These are phyloP conservation scores for Sclerotiophoma versabilis DNA, from an alignment of 2,329 filamentous ascomycete species.

Conservation along the genomic window DNA sequence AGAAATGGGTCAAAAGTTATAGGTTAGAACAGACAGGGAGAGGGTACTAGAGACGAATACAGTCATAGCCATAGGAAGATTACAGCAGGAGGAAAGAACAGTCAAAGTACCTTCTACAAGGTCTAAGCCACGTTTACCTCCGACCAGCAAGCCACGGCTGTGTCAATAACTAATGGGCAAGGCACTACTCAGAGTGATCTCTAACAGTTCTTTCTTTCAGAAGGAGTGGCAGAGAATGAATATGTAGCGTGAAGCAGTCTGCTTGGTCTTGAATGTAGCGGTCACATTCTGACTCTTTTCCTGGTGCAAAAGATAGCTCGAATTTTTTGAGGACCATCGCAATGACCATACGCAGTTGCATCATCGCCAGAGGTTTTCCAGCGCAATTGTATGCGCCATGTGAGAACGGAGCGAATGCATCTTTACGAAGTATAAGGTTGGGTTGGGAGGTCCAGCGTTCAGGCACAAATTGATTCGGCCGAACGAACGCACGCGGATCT, in stretches of 20 bases:
- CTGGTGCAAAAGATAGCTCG: constrained; percentile 13
- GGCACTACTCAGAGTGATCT: no score
- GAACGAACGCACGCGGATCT: constrained; percentile 22
- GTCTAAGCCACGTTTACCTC: no score
- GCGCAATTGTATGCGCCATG: constrained; percentile 72
- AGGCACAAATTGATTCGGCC: constrained; percentile 25
- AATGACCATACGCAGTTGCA: constrained; percentile 21
- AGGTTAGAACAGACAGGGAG: no score
- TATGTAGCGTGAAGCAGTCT: constrained; percentile 21
- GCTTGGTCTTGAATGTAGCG: constrained; percentile 20
- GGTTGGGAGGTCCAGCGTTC: constrained; percentile 22
- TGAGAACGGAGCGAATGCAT: constrained; percentile 74
- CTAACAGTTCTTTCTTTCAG: constrained; percentile 9
- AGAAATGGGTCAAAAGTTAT: no score
- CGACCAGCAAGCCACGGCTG: no score
- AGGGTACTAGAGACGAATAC: no score
- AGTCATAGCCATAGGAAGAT: no score
- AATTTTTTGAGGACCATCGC: constrained; percentile 7
- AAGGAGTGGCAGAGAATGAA: constrained; percentile 15
- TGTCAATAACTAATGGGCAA: no score
- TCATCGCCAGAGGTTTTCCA: constrained; percentile 23
- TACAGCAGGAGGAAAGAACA: no score
- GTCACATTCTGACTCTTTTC: constrained; percentile 2
- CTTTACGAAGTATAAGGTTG: constrained; percentile 21
- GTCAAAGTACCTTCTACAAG: no score